A percentile compares a stretch with the other conserved stretches of the same genome.
Evolutionary conservation across 2,329 filamentous ascomycete genomes (phyloP).

Genomic region (Macrophomina phaseolina): DNA sequence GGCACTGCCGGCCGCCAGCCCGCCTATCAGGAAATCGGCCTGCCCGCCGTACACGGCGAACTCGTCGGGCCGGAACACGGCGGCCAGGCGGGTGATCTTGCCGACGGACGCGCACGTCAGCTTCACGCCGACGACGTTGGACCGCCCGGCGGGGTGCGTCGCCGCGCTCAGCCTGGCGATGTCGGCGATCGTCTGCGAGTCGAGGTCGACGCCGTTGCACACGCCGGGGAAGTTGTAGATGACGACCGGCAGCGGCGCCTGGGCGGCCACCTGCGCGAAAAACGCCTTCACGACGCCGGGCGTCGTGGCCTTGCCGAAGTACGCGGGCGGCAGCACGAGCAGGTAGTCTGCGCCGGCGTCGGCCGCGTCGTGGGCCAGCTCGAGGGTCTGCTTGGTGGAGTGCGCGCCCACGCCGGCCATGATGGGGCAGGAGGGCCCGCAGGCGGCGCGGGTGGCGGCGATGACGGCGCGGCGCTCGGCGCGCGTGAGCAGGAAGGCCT

Average conservation of each 20-base stretch:
- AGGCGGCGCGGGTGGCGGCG: conserved; percentile 46
- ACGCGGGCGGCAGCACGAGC: conserved; percentile 51
- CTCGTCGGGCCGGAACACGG: conserved; percentile 52
- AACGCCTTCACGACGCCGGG: conserved; percentile 48
- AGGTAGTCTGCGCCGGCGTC: conserved; percentile 50
- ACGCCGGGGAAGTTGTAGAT: conserved; percentile 77
- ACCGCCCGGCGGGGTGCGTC: conserved; percentile 46
- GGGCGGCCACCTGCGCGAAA: conserved; percentile 59
- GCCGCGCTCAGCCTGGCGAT: conserved; percentile 38
- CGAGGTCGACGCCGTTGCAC: conserved; percentile 62
- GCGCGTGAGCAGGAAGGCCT: conserved; percentile 53
- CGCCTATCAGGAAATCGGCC: conserved; percentile 70
- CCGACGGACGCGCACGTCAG: conserved; percentile 76
- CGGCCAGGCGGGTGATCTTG: conserved; percentile 68
- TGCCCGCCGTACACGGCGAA: conserved; percentile 77
- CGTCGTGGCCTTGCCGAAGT: conserved; percentile 45
- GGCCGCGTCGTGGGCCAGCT: conserved; percentile 50
- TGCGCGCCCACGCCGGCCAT: conserved; percentile 53
- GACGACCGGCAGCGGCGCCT: conserved; percentile 66
- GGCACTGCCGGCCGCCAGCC: conserved; percentile 57
- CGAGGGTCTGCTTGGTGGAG: conserved; percentile 50
- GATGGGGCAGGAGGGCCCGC: conserved; percentile 49
- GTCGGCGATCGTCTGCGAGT: conserved; percentile 67
- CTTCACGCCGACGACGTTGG: conserved; percentile 66
- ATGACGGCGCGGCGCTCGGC: conserved; percentile 49